phyloP scores from a whole-genome alignment of 768 basidiomycete genomes.

The Chalciporus pseudorubinellus region DNA sequence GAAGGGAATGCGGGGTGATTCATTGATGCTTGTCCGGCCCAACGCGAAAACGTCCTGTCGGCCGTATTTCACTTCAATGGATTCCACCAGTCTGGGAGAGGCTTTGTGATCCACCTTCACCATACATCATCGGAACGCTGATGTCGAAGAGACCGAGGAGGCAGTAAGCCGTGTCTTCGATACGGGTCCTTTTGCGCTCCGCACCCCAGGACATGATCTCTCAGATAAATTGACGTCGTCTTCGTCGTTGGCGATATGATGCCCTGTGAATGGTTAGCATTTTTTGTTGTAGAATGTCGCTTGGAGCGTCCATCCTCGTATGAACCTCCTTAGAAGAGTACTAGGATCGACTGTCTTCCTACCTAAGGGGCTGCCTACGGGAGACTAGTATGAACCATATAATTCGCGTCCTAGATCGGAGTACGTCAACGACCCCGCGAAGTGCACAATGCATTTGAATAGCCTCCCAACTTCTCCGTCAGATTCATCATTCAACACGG shows the following conservation, averaged over 20 bases:
- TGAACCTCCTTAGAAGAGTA: too few species aligned
- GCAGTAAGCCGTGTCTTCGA: constrained; percentile 31
- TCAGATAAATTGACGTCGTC: constrained; percentile 9
- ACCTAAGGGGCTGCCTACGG: too few species aligned
- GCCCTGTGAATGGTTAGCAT: constrained; percentile 19
- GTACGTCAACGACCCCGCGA: constrained; percentile 13
- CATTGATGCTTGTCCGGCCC: constrained; percentile 21
- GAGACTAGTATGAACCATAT: too few species aligned
- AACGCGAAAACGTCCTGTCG: constrained; percentile 27
- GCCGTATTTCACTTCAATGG: constrained; percentile 8
- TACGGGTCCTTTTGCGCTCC: constrained; percentile 25
- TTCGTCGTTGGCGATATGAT: constrained; percentile 21
- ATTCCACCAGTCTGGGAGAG: constrained; percentile 26
- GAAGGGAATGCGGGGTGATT: constrained; percentile 17
- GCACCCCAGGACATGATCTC: constrained; percentile 34
- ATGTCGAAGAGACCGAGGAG: constrained; percentile 29
- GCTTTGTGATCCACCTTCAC: constrained; percentile 32
- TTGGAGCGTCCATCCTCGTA: constrained; percentile 24
- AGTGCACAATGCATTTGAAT: constrained; percentile 31
- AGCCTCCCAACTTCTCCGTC: constrained; percentile 30
- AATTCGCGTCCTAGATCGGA: constrained; percentile 17
- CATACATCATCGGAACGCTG: constrained; percentile 24
- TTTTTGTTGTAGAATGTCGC: constrained; percentile 21
- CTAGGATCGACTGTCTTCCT: too few species aligned
- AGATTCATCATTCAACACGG: constrained; percentile 29